These are phyloP conservation scores for Fremontodendron californicum DNA, from an alignment of 345 rosid genomes.

Conservation along the genomic window DNA sequence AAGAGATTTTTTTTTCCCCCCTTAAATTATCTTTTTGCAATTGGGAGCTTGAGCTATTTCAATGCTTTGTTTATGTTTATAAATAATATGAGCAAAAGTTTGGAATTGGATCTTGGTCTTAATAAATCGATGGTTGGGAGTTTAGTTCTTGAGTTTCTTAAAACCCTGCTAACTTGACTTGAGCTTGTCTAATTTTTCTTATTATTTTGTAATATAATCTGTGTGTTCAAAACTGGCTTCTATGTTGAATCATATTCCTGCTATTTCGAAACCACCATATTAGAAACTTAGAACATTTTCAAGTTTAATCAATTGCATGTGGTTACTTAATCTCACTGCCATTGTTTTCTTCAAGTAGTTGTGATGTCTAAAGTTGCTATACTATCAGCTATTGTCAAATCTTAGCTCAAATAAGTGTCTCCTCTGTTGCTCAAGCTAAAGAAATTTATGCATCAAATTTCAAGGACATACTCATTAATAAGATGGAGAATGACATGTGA, in stretches of 20 bases:
- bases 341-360: not conserved
- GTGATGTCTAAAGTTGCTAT: not conserved
- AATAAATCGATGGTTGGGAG: not conserved
- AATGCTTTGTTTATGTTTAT: not conserved
- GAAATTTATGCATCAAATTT: not conserved
- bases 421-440: not conserved
- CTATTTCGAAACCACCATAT: not conserved
- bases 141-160: not conserved
- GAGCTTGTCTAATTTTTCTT: not conserved
- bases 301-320: not conserved
- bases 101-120: not conserved
- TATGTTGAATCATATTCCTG: not conserved
- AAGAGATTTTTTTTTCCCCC: not conserved
- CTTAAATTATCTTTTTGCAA: not conserved
- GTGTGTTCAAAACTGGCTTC: not conserved
- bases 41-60: not conserved
- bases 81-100: not conserved
- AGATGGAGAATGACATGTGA: not conserved
- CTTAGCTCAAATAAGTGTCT: not conserved
- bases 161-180: not conserved
- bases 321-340: not conserved
- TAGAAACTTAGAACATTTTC: no score
- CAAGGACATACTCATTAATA: not conserved
- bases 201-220: not conserved
- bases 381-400: not conserved